Percentiles rank a stretch among this genome's conserved stretches.
Conservation (phyloP, 202 grass and related monocot species). For the Thinopyrum obtusiflorum region DNA sequence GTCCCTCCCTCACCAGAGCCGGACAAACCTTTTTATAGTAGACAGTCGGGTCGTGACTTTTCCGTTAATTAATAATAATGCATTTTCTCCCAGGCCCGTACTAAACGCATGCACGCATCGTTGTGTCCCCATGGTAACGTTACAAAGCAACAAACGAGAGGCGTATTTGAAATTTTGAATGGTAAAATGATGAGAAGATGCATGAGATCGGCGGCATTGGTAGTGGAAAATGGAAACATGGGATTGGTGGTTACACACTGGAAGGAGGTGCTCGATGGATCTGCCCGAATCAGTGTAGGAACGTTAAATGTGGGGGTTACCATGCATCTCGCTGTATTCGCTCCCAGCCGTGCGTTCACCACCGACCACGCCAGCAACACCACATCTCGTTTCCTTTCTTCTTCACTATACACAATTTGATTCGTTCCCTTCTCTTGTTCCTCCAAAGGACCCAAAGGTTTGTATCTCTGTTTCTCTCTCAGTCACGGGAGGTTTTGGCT, state of each 20-base stretch:
- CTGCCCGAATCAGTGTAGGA: background rate
- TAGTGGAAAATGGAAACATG: background rate
- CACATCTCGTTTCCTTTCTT: background rate
- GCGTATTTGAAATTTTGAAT: background rate
- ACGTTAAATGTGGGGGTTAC: slow-evolving; percentile 9
- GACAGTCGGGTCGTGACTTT: too few relatives aligned
- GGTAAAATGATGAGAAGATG: background rate
- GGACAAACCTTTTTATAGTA: too few relatives aligned
- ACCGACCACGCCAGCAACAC: background rate
- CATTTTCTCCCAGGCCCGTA: too few relatives aligned
- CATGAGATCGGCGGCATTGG: background rate
- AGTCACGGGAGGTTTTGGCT: background rate
- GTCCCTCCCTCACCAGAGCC: too few relatives aligned
- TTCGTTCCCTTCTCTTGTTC: background rate
- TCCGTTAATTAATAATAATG: too few relatives aligned
- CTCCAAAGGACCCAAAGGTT: slow-evolving; percentile 2
- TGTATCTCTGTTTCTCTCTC: background rate
- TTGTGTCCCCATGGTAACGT: too few relatives aligned
- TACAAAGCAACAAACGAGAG: too few relatives aligned
- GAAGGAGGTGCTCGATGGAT: background rate
- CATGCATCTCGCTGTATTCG: slow-evolving; percentile 4
- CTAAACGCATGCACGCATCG: too few relatives aligned
- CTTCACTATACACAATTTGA: background rate
- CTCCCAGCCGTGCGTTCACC: slow-evolving; percentile 11
- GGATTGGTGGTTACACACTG: background rate